Evolutionary conservation across 768 basidiomycete genomes (phyloP).

Genomic region (Leccinum ochraceum): DNA sequence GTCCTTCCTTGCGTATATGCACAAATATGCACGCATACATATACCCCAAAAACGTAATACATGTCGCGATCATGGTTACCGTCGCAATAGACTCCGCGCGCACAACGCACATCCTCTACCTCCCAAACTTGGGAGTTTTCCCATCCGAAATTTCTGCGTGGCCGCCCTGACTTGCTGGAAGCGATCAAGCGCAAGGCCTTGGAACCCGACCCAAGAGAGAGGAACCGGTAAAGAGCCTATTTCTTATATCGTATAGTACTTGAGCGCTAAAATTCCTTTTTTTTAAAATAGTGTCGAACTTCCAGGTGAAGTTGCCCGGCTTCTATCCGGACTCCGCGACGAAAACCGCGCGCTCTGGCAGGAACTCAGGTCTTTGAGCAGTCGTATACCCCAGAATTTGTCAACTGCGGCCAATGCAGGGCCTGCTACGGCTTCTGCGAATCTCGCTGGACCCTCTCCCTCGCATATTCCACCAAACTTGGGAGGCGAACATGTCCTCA

Average conservation of each 20-base stretch:
- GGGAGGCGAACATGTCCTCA: constrained; percentile 20
- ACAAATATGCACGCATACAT: constrained; percentile 5
- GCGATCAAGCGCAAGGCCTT: constrained; percentile 86
- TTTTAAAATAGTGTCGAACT: constrained; percentile 61
- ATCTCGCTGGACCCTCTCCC: constrained; percentile 8
- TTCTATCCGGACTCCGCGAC: constrained; percentile 64
- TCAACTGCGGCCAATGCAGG: constrained; percentile 4
- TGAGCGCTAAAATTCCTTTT: constrained; percentile 22
- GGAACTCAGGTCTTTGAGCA: constrained; percentile 27
- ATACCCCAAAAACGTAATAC: constrained; percentile 1
- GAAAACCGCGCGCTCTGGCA: constrained; percentile 65
- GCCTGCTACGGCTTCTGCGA: constrained; percentile 4
- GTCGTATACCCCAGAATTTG: constrained; percentile 24
- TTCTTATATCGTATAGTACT: not conserved
- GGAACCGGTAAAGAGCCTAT: constrained; percentile 24
- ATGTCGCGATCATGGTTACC: not conserved
- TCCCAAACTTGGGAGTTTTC: constrained; percentile 90
- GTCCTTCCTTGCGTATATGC: constrained; percentile 9
- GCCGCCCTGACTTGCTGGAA: constrained; percentile 76
- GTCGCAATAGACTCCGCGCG: constrained; percentile 66
- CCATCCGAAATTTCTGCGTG: constrained; percentile 83
- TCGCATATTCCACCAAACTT: constrained; percentile 9
- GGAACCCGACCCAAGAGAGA: constrained; percentile 68
- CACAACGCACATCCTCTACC: constrained; percentile 77
- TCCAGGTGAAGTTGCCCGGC: constrained; percentile 66